phyloP scores from a whole-genome alignment of 805 yeast species.

The Schwanniomyces sp. region DNA sequence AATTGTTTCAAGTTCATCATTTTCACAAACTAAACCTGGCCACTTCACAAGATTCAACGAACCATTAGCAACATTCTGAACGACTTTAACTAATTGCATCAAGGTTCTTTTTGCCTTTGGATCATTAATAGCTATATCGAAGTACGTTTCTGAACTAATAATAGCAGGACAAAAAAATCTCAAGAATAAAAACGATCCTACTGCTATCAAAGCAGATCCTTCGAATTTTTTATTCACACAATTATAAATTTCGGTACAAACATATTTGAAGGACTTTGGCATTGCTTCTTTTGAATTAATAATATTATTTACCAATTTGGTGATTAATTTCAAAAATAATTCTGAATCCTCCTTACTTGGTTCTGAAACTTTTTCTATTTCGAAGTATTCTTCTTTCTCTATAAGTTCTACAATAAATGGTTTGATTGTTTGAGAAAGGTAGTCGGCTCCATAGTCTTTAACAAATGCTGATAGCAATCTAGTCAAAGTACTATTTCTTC shows the following conservation, averaged over 20 bases:
- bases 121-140: conserved; percentile 25
- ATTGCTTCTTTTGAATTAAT: conserved; percentile 52
- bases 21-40: conserved; percentile 49
- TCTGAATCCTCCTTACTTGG: conserved; percentile 33
- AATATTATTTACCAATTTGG: conserved; percentile 58
- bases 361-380: conserved; percentile 54
- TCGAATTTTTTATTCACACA: conserved; percentile 61
- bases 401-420: conserved; percentile 59
- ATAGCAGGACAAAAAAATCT: conserved; percentile 89
- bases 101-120: conserved; percentile 59
- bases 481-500: conserved; percentile 83
- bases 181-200: conserved; percentile 84
- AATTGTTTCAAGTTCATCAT: conserved; percentile 35
- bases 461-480: conserved; percentile 72
- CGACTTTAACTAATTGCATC: conserved; percentile 75
- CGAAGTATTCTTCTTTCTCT: conserved; percentile 52
- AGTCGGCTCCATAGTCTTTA: conserved; percentile 61
- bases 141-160: conserved; percentile 74
- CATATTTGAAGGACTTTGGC: conserved; percentile 70
- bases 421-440: conserved; percentile 50
- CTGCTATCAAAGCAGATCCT: conserved; percentile 61
- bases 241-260: conserved; percentile 64
- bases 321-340: conserved; percentile 57
- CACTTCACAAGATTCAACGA: conserved; percentile 64
- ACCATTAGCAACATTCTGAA: conserved; percentile 87